These are phyloP conservation scores for Rhynchosporium agropyri DNA, from an alignment of 2,329 filamentous ascomycete genomes.

Conservation along the genomic window DNA sequence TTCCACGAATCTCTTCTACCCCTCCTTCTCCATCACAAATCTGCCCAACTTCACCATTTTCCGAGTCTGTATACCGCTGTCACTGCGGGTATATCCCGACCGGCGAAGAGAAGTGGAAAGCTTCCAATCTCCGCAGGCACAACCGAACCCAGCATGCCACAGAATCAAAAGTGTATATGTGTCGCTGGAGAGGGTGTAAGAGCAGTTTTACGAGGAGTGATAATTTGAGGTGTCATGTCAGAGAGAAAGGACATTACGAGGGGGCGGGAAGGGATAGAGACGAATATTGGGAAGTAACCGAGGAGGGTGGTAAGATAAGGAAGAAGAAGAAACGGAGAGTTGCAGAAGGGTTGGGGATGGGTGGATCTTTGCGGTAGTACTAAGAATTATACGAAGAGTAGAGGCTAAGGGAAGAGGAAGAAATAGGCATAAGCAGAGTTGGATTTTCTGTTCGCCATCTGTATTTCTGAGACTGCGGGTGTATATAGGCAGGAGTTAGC, in stretches of 20 bases:
- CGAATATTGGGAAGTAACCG: background rate
- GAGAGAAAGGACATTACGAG: conserved; percentile 31
- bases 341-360: background rate
- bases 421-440: background rate
- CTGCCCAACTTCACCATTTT: background rate
- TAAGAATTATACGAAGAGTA: background rate
- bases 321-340: conserved; percentile 1
- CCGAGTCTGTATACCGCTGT: conserved; percentile 13
- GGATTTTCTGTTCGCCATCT: background rate
- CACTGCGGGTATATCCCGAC: conserved; percentile 31
- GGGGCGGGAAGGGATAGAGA: background rate
- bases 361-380: background rate
- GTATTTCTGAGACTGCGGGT: background rate
- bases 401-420: background rate
- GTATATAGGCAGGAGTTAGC: conserved; percentile 1
- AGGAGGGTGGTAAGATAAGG: background rate
- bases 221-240: conserved; percentile 35
- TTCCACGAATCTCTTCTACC: background rate
- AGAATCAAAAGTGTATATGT: conserved; percentile 26
- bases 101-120: conserved; percentile 38
- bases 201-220: conserved; percentile 35
- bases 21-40: conserved; percentile 1
- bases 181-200: conserved; percentile 30
- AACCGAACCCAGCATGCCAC: conserved; percentile 33
- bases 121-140: conserved; percentile 36